These are phyloP conservation scores for Saccharomycopsis babjevae DNA, from an alignment of 805 yeast genomes.

Conservation along the genomic window DNA sequence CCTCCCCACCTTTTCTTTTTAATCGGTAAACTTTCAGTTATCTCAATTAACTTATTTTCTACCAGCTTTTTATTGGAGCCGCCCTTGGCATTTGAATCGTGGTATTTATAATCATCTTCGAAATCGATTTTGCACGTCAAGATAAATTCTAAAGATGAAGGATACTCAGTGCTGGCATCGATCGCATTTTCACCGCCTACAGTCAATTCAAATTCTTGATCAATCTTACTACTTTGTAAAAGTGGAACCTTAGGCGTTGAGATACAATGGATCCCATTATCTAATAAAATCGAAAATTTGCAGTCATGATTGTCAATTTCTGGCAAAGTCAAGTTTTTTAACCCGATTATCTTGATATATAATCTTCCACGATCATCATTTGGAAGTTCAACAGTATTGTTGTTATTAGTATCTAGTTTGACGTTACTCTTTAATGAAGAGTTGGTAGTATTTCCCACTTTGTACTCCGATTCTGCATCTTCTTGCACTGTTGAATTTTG, in stretches of 20 bases:
- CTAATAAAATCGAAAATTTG: constrained; percentile 41
- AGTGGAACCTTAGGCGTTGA: constrained; percentile 44
- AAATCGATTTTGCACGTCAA: constrained; percentile 65
- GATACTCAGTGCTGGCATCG: not conserved
- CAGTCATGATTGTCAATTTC: constrained; percentile 34
- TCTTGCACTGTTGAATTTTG: not conserved
- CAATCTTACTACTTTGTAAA: constrained; percentile 29
- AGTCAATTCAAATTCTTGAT: constrained; percentile 71
- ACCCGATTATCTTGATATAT: constrained; percentile 37
- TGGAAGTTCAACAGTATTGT: constrained; percentile 22
- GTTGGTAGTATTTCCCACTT: no score
- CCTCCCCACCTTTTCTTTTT: constrained; percentile 36
- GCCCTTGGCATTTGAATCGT: not conserved
- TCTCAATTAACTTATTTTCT: constrained; percentile 44
- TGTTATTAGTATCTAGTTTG: not conserved
- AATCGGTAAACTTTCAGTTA: constrained; percentile 45
- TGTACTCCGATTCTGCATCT: not conserved
- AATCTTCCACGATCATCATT: constrained; percentile 34
- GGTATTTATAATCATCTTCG: constrained; percentile 26
- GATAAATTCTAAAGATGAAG: constrained; percentile 40
- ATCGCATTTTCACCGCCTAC: constrained; percentile 37
- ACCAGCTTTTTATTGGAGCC: constrained; percentile 4
- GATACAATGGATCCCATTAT: constrained; percentile 75
- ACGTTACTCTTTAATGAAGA: not conserved
- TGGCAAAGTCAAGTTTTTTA: constrained; percentile 38